Evolutionary conservation across 228 moss, liverwort and hornwort species (phyloP), one percentile per base, ranked within the genome.

Genomic region (Sphagnum fallax): DNA sequence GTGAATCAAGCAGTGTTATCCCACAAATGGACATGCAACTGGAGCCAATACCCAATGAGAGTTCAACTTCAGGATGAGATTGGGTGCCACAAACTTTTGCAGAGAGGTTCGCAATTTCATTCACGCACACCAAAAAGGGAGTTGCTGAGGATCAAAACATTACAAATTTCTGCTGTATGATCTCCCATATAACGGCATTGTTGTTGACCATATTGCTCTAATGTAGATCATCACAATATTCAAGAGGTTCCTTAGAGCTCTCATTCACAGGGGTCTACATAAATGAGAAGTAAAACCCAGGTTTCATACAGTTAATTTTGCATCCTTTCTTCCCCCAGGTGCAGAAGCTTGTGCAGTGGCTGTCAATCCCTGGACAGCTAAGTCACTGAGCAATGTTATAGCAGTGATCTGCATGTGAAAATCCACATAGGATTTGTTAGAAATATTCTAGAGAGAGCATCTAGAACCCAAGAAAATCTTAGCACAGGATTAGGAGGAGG

Each of bases 31-130:
- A 88, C 14, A 78, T 64, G 51, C 74, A 78, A 13, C 71, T 74
- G 4, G 85, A 77, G 61, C 90, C 86, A 76, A 88, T 47, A 51
- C 89, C 89, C 4, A 87, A 57, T 8, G 86, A 80, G 47, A 90
- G 16, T 52, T 86, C 83, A 49, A 81, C 79, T 72, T 78, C 67
- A 53, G 86, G 92, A 79, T 77, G 88, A 6, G 16, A 58, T 75
- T 72, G 78, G 53, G 86, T 71, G 47, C 92, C 88, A 62, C 77
- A 79, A 48, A 92, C 48, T 59, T 76, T 92, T 0, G 84, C 81
- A 67, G 76, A 82, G 70, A 92, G 69, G 52, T 88, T 84, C 65
- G 86, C 84, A 74, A 75, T 73, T 16, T 81, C 78, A 66, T 78
- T 78, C 67, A 79, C 68, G 76, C 9, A 47, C 2, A 77, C 47